These are phyloP conservation scores for Schoenoplectus triqueter DNA, from an alignment of 202 grass and related monocot species.

Conservation along the genomic window DNA sequence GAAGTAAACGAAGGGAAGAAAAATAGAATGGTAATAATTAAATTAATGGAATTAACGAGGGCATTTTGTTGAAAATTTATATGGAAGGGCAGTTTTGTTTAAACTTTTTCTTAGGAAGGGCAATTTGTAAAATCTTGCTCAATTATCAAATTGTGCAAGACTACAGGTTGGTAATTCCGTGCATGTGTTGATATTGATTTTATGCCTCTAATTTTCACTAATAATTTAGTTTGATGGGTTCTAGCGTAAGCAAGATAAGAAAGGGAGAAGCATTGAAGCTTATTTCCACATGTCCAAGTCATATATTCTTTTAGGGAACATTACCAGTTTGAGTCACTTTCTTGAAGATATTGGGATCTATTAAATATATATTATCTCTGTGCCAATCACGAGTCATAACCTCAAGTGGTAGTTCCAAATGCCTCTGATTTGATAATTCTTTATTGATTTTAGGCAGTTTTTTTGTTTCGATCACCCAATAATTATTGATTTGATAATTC, in stretches of 20 bases:
- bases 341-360: constrained; percentile 33
- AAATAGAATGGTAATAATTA: too few relatives aligned
- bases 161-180: too few relatives aligned
- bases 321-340: constrained; percentile 40
- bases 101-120: too few relatives aligned
- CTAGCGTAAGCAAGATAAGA: constrained; percentile 36
- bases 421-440: not conserved
- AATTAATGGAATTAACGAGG: too few relatives aligned
- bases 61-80: too few relatives aligned
- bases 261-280: constrained; percentile 29
- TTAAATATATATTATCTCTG: constrained; percentile 29
- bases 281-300: constrained; percentile 23
- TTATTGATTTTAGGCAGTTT: constrained; percentile 18
- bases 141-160: too few relatives aligned
- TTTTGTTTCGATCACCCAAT: constrained; percentile 20
- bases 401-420: constrained; percentile 15
- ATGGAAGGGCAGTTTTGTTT: too few relatives aligned
- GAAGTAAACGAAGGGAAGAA: too few relatives aligned
- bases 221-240: not conserved
- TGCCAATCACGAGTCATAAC: constrained; percentile 11
- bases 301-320: constrained; percentile 37
- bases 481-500: too few relatives aligned
- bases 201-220: too few relatives aligned
- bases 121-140: too few relatives aligned
- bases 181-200: too few relatives aligned